Conservation (phyloP, 768 basidiomycete species). For the Suillus paluster region DNA sequence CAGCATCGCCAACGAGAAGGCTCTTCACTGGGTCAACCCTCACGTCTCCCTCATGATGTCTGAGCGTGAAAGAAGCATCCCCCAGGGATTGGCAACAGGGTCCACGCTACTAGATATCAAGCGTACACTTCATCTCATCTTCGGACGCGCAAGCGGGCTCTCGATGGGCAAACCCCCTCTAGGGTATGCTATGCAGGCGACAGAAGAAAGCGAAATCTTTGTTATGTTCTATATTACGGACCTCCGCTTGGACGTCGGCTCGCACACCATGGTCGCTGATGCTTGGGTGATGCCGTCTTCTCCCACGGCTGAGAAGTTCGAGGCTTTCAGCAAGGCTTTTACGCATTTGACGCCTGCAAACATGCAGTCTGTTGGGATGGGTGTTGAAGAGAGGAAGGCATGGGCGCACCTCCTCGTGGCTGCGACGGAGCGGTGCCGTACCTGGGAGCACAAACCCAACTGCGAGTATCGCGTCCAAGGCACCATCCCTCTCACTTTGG, state of each 20-base stretch:
- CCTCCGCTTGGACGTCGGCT: slow-evolving; percentile 51
- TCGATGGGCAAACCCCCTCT: slow-evolving; percentile 19
- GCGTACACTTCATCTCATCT: slow-evolving; percentile 33
- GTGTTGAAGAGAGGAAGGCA: slow-evolving; percentile 40
- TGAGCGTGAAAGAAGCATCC: slow-evolving; percentile 26
- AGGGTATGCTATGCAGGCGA: slow-evolving; percentile 21
- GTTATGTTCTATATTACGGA: slow-evolving; percentile 51
- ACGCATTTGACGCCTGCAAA: not conserved
- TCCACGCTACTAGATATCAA: slow-evolving; percentile 37
- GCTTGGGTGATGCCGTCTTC: slow-evolving; percentile 49
- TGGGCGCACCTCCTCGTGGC: slow-evolving; percentile 59
- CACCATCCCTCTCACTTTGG: slow-evolving; percentile 42
- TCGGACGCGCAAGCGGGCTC: slow-evolving; percentile 31
- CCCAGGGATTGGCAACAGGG: slow-evolving; percentile 18
- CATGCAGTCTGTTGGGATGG: slow-evolving; percentile 21
- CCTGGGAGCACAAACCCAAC: slow-evolving; percentile 48
- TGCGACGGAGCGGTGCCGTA: slow-evolving; percentile 56
- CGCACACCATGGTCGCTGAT: slow-evolving; percentile 56
- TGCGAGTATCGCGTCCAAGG: slow-evolving; percentile 51
- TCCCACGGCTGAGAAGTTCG: not conserved
- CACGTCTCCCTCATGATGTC: slow-evolving; percentile 40
- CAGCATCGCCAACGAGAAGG: slow-evolving; percentile 18
- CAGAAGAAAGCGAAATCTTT: slow-evolving; percentile 23
- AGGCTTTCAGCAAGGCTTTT: not conserved
- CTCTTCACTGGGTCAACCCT: slow-evolving; percentile 35